Evolutionary conservation across 352 stramenopile species (phyloP).

Genomic region (Pythium aphanidermatum): DNA sequence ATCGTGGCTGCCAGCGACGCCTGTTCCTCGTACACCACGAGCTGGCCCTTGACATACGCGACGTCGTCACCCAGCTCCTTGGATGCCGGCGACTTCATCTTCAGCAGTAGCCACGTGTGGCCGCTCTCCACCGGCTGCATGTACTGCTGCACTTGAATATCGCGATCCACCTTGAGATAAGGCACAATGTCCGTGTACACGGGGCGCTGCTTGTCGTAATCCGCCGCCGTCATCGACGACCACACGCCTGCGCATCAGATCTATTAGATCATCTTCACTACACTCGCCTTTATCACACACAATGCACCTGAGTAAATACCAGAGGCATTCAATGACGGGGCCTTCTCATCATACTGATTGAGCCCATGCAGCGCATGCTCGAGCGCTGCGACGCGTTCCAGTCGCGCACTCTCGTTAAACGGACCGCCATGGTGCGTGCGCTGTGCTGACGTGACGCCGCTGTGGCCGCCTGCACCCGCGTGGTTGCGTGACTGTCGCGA

Average conservation of each 20-base stretch:
- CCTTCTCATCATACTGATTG: conserved; percentile 33
- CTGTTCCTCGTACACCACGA: conserved; percentile 82
- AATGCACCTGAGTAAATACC: conserved; percentile 66
- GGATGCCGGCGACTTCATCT: conserved; percentile 66
- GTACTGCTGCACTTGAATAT: conserved; percentile 75
- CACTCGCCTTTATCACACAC: neutral
- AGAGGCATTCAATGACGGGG: conserved; percentile 55
- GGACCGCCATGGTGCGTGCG: too few relatives aligned
- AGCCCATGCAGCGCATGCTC: conserved; percentile 40
- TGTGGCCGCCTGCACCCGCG: conserved; percentile 21
- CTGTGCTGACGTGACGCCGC: conserved; percentile 36
- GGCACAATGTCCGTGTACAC: conserved; percentile 69
- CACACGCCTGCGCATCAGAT: conserved; percentile 35
- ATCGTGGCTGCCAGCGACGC: conserved; percentile 73
- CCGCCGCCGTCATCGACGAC: conserved; percentile 44
- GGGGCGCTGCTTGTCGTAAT: conserved; percentile 54
- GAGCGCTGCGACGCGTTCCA: conserved; percentile 67
- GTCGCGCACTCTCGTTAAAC: too few relatives aligned
- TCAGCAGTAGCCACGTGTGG: conserved; percentile 74
- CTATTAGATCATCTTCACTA: neutral
- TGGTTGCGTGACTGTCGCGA: conserved; percentile 16
- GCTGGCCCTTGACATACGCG: conserved; percentile 70
- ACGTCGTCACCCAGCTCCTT: conserved; percentile 67
- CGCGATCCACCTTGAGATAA: conserved; percentile 64
- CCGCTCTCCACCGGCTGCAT: conserved; percentile 64